A percentile compares a stretch with the other conserved stretches of the same genome.
These are phyloP conservation scores for Wallacemonas rigidus DNA, from an alignment of 208 protist species.

Conservation along the genomic window DNA sequence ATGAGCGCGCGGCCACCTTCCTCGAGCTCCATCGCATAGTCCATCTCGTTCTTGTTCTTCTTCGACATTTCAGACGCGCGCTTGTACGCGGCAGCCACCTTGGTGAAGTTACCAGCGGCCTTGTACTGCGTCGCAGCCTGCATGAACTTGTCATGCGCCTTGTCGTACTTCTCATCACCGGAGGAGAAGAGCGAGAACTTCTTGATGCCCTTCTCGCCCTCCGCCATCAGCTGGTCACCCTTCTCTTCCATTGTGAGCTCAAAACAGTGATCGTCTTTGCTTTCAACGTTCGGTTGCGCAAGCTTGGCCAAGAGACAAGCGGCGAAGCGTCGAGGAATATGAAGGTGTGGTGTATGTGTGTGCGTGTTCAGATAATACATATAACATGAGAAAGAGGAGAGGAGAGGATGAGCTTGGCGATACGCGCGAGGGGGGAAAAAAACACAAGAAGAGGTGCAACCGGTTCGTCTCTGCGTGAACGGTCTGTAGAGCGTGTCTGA, in stretches of 20 bases:
- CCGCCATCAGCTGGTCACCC: slow-evolving; percentile 69
- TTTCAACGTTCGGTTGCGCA: background rate
- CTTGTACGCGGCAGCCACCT: slow-evolving; percentile 70
- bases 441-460: no score
- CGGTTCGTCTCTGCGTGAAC: no score
- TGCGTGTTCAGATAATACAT: no score
- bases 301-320: background rate
- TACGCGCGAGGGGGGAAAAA: no score
- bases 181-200: slow-evolving; percentile 72
- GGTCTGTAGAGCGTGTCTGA: no score
- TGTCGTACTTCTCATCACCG: slow-evolving; percentile 57
- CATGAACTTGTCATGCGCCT: slow-evolving; percentile 76
- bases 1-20: slow-evolving; percentile 60
- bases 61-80: slow-evolving; percentile 72
- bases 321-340: no score
- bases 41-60: slow-evolving; percentile 67
- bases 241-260: slow-evolving; percentile 48
- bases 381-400: no score
- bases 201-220: slow-evolving; percentile 72
- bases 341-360: no score
- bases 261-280: background rate
- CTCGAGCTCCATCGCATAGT: slow-evolving; percentile 65
- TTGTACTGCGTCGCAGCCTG: slow-evolving; percentile 87
- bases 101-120: slow-evolving; percentile 63
- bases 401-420: no score